Percentiles rank a stretch among this genome's conserved stretches.
These are phyloP conservation scores for Fusarium austroafricanum DNA, from an alignment of 2,329 filamentous ascomycete species.

Conservation along the genomic window DNA sequence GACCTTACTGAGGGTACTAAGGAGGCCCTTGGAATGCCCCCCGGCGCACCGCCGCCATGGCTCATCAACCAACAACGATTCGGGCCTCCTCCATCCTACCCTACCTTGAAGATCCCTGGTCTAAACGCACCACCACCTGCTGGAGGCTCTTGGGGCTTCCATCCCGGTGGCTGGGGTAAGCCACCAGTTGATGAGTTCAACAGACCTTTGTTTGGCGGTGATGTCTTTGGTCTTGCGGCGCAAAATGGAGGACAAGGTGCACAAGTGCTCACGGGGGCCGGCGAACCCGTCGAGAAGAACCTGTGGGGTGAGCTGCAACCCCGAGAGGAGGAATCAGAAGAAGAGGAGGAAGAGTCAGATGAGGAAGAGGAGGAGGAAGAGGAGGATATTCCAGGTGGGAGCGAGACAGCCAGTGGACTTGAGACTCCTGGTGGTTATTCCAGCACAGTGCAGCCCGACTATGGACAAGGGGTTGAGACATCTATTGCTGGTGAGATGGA, in stretches of 20 bases:
- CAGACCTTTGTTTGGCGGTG: conserved; percentile 89
- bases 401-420: conserved; percentile 79
- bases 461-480: conserved; percentile 75
- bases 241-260: conserved; percentile 52
- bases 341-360: conserved; percentile 81
- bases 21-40: conserved; percentile 93
- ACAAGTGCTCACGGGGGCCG: conserved; percentile 58
- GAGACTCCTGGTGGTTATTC: conserved; percentile 85
- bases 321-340: conserved; percentile 76
- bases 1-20: conserved; percentile 90
- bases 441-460: conserved; percentile 84
- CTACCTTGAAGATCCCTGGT: conserved; percentile 92
- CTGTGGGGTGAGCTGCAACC: conserved; percentile 94
- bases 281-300: conserved; percentile 85
- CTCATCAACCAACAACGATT: conserved; percentile 96
- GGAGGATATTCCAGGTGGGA: conserved; percentile 71
- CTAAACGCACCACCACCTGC: conserved; percentile 92
- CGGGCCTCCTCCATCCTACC: conserved; percentile 93
- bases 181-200: conserved; percentile 95
- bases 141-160: conserved; percentile 93
- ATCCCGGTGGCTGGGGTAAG: conserved; percentile 95
- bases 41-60: conserved; percentile 94
- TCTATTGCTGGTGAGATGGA: conserved; percentile 89
- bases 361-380: conserved; percentile 73
- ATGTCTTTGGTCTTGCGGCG: conserved; percentile 84